Conservation (phyloP, 495 filamentous ascomycete genomes). For the Xylaria cubensis region DNA sequence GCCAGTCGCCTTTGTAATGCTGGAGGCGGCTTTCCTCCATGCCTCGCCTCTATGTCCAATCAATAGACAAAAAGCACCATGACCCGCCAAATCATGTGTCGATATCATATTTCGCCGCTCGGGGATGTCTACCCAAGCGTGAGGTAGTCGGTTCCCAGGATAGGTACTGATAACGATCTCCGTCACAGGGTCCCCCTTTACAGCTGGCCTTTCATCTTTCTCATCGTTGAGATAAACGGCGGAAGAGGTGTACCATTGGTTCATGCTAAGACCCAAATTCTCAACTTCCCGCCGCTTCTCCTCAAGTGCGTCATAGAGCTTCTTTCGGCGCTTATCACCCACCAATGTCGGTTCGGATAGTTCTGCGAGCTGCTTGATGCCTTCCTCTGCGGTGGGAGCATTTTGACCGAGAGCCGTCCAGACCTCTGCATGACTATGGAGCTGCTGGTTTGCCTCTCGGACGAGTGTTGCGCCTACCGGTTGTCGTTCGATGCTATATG, state of each 20-base stretch:
- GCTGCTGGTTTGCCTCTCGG: slow-evolving; percentile 55
- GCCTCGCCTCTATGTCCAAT: slow-evolving; percentile 57
- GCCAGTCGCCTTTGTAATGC: slow-evolving; percentile 38
- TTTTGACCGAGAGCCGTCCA: slow-evolving; percentile 56
- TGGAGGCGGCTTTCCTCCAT: slow-evolving; percentile 56
- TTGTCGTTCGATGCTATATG: slow-evolving; percentile 58
- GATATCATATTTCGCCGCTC: slow-evolving; percentile 51
- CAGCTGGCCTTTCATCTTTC: slow-evolving; percentile 34
- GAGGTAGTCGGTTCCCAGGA: slow-evolving; percentile 59
- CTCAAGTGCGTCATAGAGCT: slow-evolving; percentile 46
- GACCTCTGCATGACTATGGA: slow-evolving; percentile 51
- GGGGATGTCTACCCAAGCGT: slow-evolving; percentile 59
- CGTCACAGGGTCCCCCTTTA: slow-evolving; percentile 37
- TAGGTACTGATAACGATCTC: slow-evolving; percentile 54
- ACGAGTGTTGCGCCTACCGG: slow-evolving; percentile 56
- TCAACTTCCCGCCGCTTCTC: slow-evolving; percentile 55
- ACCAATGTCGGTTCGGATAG: slow-evolving; percentile 41
- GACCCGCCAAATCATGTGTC: slow-evolving; percentile 60
- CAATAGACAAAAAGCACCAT: slow-evolving; percentile 55
- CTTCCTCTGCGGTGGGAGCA: slow-evolving; percentile 39
- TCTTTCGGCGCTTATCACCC: slow-evolving; percentile 44
- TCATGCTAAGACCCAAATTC: slow-evolving; percentile 59
- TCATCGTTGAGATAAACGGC: slow-evolving; percentile 50
- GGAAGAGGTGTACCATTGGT: slow-evolving; percentile 51
- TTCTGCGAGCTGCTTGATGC: slow-evolving; percentile 40